Conservation (phyloP, 805 yeast species). For the Candida chilensis region DNA sequence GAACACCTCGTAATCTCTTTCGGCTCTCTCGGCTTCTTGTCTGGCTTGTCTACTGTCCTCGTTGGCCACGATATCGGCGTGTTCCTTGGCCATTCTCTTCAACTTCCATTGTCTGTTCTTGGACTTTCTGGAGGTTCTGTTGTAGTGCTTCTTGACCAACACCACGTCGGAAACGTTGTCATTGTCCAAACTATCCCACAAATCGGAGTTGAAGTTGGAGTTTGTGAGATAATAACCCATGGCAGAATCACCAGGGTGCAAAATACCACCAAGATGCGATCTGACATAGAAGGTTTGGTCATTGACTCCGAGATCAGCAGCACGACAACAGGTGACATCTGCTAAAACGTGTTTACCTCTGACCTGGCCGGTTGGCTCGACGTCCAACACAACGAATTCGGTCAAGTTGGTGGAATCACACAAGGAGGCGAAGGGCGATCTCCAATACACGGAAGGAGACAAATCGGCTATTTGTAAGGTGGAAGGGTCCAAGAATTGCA, state of each 20-base stretch:
- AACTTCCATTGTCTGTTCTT: constrained; percentile 85
- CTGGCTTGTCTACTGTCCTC: constrained; percentile 63
- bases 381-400: constrained; percentile 87
- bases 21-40: constrained; percentile 87
- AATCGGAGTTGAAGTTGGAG: constrained; percentile 80
- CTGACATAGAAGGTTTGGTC: constrained; percentile 78
- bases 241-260: constrained; percentile 95
- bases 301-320: constrained; percentile 80
- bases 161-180: constrained; percentile 76
- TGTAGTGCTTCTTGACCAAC: constrained; percentile 80
- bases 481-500: constrained; percentile 82
- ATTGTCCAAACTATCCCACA: constrained; percentile 63
- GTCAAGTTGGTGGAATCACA: constrained; percentile 68
- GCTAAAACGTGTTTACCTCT: constrained; percentile 78
- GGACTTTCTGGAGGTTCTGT: constrained; percentile 65
- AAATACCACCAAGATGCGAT: constrained; percentile 86
- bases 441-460: constrained; percentile 67
- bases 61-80: constrained; percentile 76
- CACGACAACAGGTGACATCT: constrained; percentile 85
- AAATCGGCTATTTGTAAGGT: constrained; percentile 76
- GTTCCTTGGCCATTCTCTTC: constrained; percentile 96
- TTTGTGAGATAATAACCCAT: constrained; percentile 84
- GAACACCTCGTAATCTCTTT: constrained; percentile 90
- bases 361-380: constrained; percentile 81
- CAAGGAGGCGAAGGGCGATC: constrained; percentile 69